Conservation (phyloP, 2,329 filamentous ascomycete genomes). For the Aspergillus sp. region DNA sequence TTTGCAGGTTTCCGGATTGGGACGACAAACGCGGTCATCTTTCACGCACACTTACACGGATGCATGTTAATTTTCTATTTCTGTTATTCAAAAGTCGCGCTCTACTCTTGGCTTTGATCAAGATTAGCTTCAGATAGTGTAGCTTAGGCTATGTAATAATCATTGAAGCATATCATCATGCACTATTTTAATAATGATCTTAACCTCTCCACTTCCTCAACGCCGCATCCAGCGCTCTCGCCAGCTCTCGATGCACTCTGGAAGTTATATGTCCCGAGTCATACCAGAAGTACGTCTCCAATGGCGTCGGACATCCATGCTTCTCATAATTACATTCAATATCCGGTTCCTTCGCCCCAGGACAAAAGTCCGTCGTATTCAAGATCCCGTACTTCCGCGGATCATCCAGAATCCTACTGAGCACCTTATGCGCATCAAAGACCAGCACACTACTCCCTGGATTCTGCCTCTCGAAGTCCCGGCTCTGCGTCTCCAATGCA, state of each 20-base stretch:
- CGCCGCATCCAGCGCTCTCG: slow-evolving; percentile 21
- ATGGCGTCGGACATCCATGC: slow-evolving; percentile 46
- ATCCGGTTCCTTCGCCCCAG: slow-evolving; percentile 48
- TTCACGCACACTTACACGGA: slow-evolving; percentile 8
- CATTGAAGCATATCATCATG: not conserved
- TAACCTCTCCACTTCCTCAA: slow-evolving; percentile 14
- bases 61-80: slow-evolving; percentile 19
- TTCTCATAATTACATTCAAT: slow-evolving; percentile 42
- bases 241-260: slow-evolving; percentile 42
- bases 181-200: not conserved
- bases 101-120: slow-evolving; percentile 2
- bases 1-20: slow-evolving; percentile 12
- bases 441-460: slow-evolving; percentile 39
- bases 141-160: slow-evolving; percentile 12
- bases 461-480: slow-evolving; percentile 33
- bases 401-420: slow-evolving; percentile 46
- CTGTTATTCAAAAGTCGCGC: slow-evolving; percentile 17
- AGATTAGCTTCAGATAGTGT: slow-evolving; percentile 17
- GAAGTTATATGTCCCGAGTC: slow-evolving; percentile 50
- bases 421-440: slow-evolving; percentile 46
- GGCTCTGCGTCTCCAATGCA: slow-evolving; percentile 36
- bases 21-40: slow-evolving; percentile 9
- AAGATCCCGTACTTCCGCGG: slow-evolving; percentile 44
- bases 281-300: slow-evolving; percentile 51
- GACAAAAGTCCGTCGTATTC: slow-evolving; percentile 49